Evolutionary conservation across 2,329 filamentous ascomycete genomes (phyloP), one percentile per base, ranked within the genome.

Genomic region (Cercospora citrullina): DNA sequence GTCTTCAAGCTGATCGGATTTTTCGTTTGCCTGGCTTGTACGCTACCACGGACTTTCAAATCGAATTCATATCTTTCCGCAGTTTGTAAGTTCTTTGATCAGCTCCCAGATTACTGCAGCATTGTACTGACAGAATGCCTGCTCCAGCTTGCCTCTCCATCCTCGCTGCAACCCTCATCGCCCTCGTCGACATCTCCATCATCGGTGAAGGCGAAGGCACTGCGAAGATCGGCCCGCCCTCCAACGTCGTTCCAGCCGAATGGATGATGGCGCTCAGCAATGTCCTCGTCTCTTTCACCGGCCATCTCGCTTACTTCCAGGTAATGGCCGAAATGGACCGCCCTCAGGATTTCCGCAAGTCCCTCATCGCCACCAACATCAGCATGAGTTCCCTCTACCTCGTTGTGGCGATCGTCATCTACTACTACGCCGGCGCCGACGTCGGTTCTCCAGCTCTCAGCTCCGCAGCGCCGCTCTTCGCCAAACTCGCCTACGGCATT

Each of bases 371-470:
- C 33, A 84, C 90, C 6, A 88, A 90, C 75, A 80, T 82, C 18
- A 80, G 83, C 66, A 87, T 90, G 68, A 87, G 87, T 1, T 78
- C 79, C 14, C 83, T 91, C 31, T 92, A 88, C 79, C 89, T 88
- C 26, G 81, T 92, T 68, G 90, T 90, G 0, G 82, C 90, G 2
- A 89, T 89, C 14, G 86, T 92, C 30, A 89, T 91, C 71, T 92
- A 92, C 79, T 81, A 85, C 67, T 91, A 84, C 72, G 86, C 85
- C 2, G 90, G 90, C 0, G 80, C 83, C 0, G 78, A 83, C n/a
- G 88, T 91, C 0, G 82, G 84, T 0, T 88, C 87, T 0, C 90
- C 90, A 0, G 89, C 90, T 0, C 82, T 92, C 2, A 87, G 87
- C 5, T 89, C 88, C 0, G 86, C 88, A 4, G 82, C 83, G 1